These are phyloP conservation scores for button mushroom (Agaricus bisporus) DNA, from an alignment of 768 basidiomycete genomes.

Conservation along the genomic window DNA sequence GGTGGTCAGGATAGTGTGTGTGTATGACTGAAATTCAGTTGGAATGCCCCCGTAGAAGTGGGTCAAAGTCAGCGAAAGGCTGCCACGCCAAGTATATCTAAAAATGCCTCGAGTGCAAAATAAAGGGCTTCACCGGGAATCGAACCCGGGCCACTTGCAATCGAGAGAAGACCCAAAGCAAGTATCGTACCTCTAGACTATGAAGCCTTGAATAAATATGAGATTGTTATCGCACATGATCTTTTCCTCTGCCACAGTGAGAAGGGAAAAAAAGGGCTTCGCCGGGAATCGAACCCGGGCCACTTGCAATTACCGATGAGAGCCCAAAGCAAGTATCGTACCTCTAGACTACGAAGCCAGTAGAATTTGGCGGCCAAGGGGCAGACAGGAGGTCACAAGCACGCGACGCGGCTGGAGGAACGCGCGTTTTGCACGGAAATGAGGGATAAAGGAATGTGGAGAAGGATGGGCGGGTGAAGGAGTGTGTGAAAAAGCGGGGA, in stretches of 20 bases:
- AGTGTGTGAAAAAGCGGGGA: conserved; percentile 1
- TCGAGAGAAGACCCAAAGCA: conserved; percentile 32
- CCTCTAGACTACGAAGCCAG: conserved; percentile 30
- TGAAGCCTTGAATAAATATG: conserved; percentile 15
- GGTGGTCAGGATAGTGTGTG: too few relatives aligned
- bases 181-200: conserved; percentile 41
- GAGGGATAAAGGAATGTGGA: background rate
- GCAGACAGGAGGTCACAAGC: background rate
- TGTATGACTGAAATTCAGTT: background rate
- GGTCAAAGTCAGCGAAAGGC: too few relatives aligned
- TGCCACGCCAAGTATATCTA: too few relatives aligned
- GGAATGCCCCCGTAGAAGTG: background rate
- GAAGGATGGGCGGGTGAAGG: background rate
- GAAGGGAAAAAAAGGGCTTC: conserved; percentile 21
- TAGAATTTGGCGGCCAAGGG: background rate
- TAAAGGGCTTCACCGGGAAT: conserved; percentile 38
- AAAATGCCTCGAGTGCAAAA: background rate
- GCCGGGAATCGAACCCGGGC: conserved; percentile 47
- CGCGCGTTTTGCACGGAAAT: background rate
- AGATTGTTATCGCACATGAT: too few relatives aligned
- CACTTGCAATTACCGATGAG: conserved; percentile 30
- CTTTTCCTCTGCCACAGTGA: too few relatives aligned
- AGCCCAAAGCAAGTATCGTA: conserved; percentile 49
- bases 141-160: conserved; percentile 48
- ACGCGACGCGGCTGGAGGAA: background rate